These are phyloP conservation scores for Albugo candida DNA, from an alignment of 352 stramenopile species.

Conservation along the genomic window DNA sequence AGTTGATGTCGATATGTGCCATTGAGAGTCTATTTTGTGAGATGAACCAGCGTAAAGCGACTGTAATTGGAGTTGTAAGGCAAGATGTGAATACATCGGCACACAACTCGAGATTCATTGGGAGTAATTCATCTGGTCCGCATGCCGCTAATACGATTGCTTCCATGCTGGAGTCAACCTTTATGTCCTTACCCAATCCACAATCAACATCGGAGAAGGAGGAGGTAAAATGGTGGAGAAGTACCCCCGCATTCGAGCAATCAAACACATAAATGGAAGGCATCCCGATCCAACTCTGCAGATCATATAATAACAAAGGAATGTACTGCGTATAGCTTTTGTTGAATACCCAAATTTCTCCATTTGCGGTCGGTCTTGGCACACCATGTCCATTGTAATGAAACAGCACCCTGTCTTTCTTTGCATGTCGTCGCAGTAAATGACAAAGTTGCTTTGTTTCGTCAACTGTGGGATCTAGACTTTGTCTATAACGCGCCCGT, in stretches of 20 bases:
- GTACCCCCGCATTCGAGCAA: conserved; percentile 88
- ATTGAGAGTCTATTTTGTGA: conserved; percentile 82
- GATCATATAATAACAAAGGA: conserved; percentile 90
- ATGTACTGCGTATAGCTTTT: conserved; percentile 99
- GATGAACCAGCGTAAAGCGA: conserved; percentile 97
- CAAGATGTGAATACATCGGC: conserved; percentile 99
- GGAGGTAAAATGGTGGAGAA: conserved; percentile 89
- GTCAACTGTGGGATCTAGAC: conserved; percentile 93
- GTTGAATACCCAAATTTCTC: conserved; percentile 99
- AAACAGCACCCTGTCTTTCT: conserved; percentile 90
- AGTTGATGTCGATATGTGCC: conserved; percentile 60
- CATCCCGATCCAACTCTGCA: conserved; percentile 87
- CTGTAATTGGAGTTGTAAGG: conserved; percentile 96
- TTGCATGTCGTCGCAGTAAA: conserved; percentile 81
- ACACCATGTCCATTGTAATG: conserved; percentile 99
- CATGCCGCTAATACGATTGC: conserved; percentile 95
- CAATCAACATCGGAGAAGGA: conserved; percentile 5
- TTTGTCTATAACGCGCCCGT: conserved; percentile 84
- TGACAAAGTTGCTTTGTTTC: conserved; percentile 89
- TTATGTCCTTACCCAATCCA: not conserved
- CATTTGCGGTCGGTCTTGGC: conserved; percentile 89
- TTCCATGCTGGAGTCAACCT: conserved; percentile 24
- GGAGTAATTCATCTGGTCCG: conserved; percentile 86
- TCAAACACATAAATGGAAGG: conserved; percentile 96
- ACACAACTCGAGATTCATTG: conserved; percentile 92